A percentile compares a stretch with the other conserved stretches of the same genome.
Evolutionary conservation across 2,329 filamentous ascomycete genomes (phyloP).

Genomic region (Aspergillus luchuensis): DNA sequence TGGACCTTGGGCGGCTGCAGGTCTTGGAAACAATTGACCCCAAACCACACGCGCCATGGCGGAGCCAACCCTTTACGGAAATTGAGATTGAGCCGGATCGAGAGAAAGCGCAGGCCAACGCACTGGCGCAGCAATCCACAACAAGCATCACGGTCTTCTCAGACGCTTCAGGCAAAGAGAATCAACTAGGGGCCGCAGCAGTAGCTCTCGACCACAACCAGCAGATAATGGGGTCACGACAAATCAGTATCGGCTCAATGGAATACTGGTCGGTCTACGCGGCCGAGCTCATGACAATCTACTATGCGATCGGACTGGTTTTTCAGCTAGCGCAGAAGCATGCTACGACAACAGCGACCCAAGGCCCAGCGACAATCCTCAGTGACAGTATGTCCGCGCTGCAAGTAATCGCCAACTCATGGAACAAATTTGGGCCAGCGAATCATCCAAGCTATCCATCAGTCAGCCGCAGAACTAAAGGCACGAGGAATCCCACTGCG

Average conservation of each 20-base stretch:
- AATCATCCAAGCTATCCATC: slow-evolving; percentile 23
- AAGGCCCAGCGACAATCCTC: slow-evolving; percentile 17
- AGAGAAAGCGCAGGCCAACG: slow-evolving; percentile 17
- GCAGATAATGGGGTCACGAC: slow-evolving; percentile 11
- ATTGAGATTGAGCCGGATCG: slow-evolving; percentile 27
- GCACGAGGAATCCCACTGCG: slow-evolving; percentile 13
- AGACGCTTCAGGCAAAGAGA: slow-evolving; percentile 26
- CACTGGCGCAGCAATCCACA: background rate
- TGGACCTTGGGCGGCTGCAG: slow-evolving; percentile 17
- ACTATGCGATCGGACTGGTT: slow-evolving; percentile 16
- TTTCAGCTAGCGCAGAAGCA: too few relatives aligned
- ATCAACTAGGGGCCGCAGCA: too few relatives aligned
- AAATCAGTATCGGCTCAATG: slow-evolving; percentile 15
- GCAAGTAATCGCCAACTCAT: slow-evolving; percentile 19
- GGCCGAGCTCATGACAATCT: slow-evolving; percentile 20
- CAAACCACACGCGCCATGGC: slow-evolving; percentile 25
- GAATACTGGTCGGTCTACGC: slow-evolving; percentile 20
- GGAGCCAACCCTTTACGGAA: slow-evolving; percentile 21
- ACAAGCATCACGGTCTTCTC: slow-evolving; percentile 22
- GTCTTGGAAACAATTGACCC: slow-evolving; percentile 30
- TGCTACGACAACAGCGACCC: too few relatives aligned
- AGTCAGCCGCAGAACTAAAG: slow-evolving; percentile 17
- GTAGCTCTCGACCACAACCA: slow-evolving; percentile 15
- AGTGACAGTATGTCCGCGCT: slow-evolving; percentile 24
- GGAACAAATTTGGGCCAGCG: slow-evolving; percentile 23